phyloP scores from a whole-genome alignment of 1,284 basidiomycete species.

The Coniferiporia weirii region DNA sequence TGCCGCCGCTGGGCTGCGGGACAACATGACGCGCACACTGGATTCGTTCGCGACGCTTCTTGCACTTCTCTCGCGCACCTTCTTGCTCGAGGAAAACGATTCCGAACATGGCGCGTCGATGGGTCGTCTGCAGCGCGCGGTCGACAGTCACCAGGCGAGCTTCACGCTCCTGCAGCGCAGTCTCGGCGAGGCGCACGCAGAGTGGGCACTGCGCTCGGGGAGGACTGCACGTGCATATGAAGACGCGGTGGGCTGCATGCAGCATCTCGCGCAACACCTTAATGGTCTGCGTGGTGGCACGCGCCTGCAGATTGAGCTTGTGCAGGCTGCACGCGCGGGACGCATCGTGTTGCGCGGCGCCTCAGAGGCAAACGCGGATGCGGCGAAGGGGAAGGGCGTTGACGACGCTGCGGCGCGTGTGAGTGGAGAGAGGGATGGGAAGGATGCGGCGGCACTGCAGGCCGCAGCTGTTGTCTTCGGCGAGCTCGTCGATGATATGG shows the following conservation, averaged over 20 bases:
- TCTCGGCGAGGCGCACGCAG: slow-evolving; percentile 78
- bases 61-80: slow-evolving; percentile 73
- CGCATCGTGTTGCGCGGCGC: slow-evolving; percentile 34
- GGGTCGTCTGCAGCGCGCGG: slow-evolving; percentile 65
- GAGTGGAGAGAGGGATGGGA: slow-evolving; percentile 36
- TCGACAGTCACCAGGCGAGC: slow-evolving; percentile 78
- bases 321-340: slow-evolving; percentile 58
- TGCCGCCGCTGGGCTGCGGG: slow-evolving; percentile 79
- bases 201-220: slow-evolving; percentile 74
- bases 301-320: slow-evolving; percentile 75
- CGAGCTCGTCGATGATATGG: slow-evolving; percentile 78
- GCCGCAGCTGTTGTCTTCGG: slow-evolving; percentile 77
- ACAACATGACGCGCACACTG: slow-evolving; percentile 79
- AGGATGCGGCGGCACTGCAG: slow-evolving; percentile 53
- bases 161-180: slow-evolving; percentile 85
- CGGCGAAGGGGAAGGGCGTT: slow-evolving; percentile 4
- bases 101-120: slow-evolving; percentile 42
- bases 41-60: slow-evolving; percentile 85
- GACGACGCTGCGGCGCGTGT: slow-evolving; percentile 29
- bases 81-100: slow-evolving; percentile 72
- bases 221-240: slow-evolving; percentile 69
- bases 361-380: slow-evolving; percentile 20
- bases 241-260: slow-evolving; percentile 79
- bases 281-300: slow-evolving; percentile 83
- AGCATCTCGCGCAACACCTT: slow-evolving; percentile 85